phyloP scores from a whole-genome alignment of 352 stramenopile genomes.

The Globisporangium cylindrosporum region DNA sequence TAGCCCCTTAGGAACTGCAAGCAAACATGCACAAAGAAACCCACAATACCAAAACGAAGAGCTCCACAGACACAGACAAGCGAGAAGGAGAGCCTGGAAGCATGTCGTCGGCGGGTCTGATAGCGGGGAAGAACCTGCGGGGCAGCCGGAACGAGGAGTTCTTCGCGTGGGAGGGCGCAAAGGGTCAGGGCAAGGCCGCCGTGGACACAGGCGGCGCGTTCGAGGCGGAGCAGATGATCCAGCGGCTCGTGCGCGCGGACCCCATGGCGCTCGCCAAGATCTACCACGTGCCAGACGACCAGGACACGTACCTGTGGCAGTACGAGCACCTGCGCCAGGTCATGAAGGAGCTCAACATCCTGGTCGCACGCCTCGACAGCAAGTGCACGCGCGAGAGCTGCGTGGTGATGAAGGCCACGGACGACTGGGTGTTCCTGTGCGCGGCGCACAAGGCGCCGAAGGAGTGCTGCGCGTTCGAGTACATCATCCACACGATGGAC shows the following conservation, averaged over 20 bases:
- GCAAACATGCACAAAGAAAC: not conserved
- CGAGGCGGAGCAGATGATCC: constrained; percentile 77
- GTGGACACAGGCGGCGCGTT: constrained; percentile 52
- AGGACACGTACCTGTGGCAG: constrained; percentile 84
- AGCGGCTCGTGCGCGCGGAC: constrained; percentile 61
- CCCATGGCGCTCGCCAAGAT: constrained; percentile 55
- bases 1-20: not conserved
- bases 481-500: constrained; percentile 86
- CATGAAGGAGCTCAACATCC: constrained; percentile 81
- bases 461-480: constrained; percentile 85
- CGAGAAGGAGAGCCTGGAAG: not conserved
- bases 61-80: not conserved
- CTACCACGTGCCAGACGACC: constrained; percentile 73
- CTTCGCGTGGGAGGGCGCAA: constrained; percentile 60
- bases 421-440: constrained; percentile 86
- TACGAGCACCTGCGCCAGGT: constrained; percentile 83
- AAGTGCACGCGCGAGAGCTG: constrained; percentile 70
- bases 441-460: constrained; percentile 79
- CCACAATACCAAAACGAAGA: not conserved
- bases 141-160: constrained; percentile 79
- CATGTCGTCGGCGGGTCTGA: constrained; percentile 31
- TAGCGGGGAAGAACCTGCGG: constrained; percentile 70
- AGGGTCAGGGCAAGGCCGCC: not conserved
- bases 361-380: constrained; percentile 63
- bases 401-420: constrained; percentile 79